Evolutionary conservation across 1,139 yeast genomes (phyloP).

Genomic region (Citeromyces hawaiiensis): DNA sequence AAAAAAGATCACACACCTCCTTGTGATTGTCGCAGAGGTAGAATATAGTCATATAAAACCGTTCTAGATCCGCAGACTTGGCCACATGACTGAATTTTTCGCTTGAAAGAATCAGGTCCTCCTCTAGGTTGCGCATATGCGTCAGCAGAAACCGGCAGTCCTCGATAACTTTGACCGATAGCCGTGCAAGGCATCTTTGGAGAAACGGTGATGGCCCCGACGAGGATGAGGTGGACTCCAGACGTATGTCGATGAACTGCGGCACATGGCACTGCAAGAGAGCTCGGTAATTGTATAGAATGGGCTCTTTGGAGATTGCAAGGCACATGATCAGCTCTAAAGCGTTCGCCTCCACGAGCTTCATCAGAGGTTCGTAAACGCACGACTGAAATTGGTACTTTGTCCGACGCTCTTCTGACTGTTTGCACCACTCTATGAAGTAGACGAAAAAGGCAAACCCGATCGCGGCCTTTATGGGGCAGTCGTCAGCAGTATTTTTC

Average conservation of each 20-base stretch:
- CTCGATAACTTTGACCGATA: neutral
- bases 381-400: conserved; percentile 26
- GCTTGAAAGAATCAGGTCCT: conserved; percentile 54
- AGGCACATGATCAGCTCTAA: conserved; percentile 64
- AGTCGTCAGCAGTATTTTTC: conserved; percentile 16
- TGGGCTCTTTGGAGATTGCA: conserved; percentile 42
- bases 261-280: conserved; percentile 58
- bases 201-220: no score
- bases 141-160: conserved; percentile 55
- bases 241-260: conserved; percentile 28
- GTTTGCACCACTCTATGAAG: conserved; percentile 63
- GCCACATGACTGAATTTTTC: conserved; percentile 42
- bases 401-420: conserved; percentile 15
- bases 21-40: conserved; percentile 56
- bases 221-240: conserved; percentile 10
- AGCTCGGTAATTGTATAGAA: conserved; percentile 54
- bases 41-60: conserved; percentile 70
- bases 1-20: conserved; percentile 44
- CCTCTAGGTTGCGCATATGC: conserved; percentile 75
- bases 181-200: neutral
- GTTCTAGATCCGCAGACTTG: conserved; percentile 72
- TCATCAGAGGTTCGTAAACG: conserved; percentile 35
- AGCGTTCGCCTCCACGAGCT: conserved; percentile 55
- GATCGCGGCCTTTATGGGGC: conserved; percentile 28
- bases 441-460: conserved; percentile 47